These are phyloP conservation scores for Globisporangium middletonii DNA, from an alignment of 352 stramenopile genomes.

Conservation along the genomic window DNA sequence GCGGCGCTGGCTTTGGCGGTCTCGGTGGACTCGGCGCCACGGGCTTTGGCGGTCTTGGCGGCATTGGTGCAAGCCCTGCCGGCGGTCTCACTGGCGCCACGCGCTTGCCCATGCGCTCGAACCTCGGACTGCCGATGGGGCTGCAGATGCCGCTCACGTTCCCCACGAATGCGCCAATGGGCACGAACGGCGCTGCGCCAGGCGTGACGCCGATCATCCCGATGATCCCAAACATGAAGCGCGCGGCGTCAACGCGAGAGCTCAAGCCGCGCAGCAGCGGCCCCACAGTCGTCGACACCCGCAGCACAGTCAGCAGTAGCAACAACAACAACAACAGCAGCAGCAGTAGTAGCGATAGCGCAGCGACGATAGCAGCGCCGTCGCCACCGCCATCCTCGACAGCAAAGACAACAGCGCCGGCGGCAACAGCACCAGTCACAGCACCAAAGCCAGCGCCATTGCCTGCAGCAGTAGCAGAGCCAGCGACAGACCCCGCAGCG, in stretches of 20 bases:
- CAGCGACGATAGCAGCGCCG: conserved; percentile 17
- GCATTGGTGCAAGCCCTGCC: conserved; percentile 9
- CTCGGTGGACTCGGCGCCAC: conserved; percentile 2
- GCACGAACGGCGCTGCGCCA: background rate
- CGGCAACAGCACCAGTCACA: conserved; percentile 3
- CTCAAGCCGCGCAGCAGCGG: too few relatives aligned
- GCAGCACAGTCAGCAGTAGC: background rate
- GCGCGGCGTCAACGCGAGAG: conserved; percentile 5
- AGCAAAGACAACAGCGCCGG: background rate
- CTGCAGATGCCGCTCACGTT: conserved; percentile 19
- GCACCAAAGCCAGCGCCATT: background rate
- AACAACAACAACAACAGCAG: background rate
- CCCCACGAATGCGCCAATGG: background rate
- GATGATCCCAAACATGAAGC: conserved; percentile 16
- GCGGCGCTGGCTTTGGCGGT: conserved; percentile 2
- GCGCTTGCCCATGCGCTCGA: conserved; percentile 12
- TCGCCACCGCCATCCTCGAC: conserved; percentile 4
- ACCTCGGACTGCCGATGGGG: conserved; percentile 13
- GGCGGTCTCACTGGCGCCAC: conserved; percentile 1
- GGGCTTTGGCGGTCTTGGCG: conserved; percentile 4
- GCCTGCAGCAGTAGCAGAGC: background rate
- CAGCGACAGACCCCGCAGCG: too few relatives aligned
- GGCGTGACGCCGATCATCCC: conserved; percentile 3
- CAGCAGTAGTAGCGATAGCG: conserved; percentile 4
- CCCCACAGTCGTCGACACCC: background rate